phyloP scores from a whole-genome alignment of 495 filamentous ascomycete genomes.

The Cercophora scortea region DNA sequence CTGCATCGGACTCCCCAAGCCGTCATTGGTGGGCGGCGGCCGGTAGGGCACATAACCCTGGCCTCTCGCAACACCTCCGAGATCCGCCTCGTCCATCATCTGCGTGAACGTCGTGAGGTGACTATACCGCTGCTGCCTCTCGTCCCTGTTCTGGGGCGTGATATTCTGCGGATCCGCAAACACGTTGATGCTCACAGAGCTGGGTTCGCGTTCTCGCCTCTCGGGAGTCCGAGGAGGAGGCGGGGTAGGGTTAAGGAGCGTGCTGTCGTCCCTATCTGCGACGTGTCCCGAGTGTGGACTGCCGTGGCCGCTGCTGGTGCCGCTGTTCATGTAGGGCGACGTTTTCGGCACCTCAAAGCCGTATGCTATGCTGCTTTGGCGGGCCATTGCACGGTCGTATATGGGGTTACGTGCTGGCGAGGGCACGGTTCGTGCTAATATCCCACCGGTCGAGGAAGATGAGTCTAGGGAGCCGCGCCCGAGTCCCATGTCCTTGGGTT shows the following conservation, averaged over 20 bases:
- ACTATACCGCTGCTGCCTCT: constrained; percentile 10
- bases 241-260: not conserved
- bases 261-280: not conserved
- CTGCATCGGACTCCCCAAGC: too few relatives aligned
- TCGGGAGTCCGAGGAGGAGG: constrained; percentile 14
- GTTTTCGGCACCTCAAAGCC: constrained; percentile 9
- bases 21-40: not conserved
- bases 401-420: not conserved
- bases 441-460: not conserved
- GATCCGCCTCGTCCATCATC: constrained; percentile 48
- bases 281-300: constrained; percentile 4
- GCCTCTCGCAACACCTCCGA: constrained; percentile 42
- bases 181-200: constrained; percentile 60
- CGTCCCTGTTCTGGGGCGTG: constrained; percentile 9
- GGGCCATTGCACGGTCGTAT: not conserved
- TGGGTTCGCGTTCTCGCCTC: constrained; percentile 39
- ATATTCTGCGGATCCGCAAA: constrained; percentile 54
- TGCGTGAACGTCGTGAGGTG: constrained; percentile 55
- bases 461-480: not conserved
- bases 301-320: not conserved
- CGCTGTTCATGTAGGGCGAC: constrained; percentile 3
- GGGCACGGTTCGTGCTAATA: not conserved
- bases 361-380: constrained; percentile 12
- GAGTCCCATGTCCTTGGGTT: not conserved
- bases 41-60: constrained; percentile 26